Evolutionary conservation across 179 eudicot species (phyloP), one percentile per base, ranked within the genome.

Genomic region (Amaranthus tricolor): DNA sequence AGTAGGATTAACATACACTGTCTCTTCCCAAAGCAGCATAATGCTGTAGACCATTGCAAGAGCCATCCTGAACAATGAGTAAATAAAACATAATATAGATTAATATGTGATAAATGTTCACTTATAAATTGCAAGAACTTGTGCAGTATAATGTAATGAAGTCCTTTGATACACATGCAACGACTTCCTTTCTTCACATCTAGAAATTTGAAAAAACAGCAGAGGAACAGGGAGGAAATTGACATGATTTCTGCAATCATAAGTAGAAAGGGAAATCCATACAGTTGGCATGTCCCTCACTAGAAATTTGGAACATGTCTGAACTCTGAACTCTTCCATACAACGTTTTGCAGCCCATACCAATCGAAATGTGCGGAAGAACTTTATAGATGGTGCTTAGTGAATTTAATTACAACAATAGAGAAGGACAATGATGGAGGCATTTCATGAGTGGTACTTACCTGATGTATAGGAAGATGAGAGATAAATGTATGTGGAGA

Each of bases 11-110:
- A 51, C 94, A 55, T 93, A 93, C 98, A 78, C 85, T 73, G 74
- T 93, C 91, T 88, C 96, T 87, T 76, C 96, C 98, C 80, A 93
- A 80, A 80, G 98, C 98, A 67, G 98, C 98, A 85, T 93, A 93
- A 82, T 93, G 98, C 68, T 93, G 98, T 69, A 93, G 88, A n/a
- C 98, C 98, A 85, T 93, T 93, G 93, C 98, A 93, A 58, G 98
- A 93, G 19, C 98, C 98, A 85, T 93, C 98, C 98, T 93, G 82
- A 49, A 44, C 31, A 73, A 24, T 48, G 69, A 3, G 7, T 4
- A 21, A 7, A 71, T 52, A 58, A 21, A 61, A 61, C 24, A 68
- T 59, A 45, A 54, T 9, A 14, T 50, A 68, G 67, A 44, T 51
- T 43, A 58, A 52, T 71, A 52, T 16, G 63, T 31, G 5, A 45